phyloP scores from a whole-genome alignment of 768 basidiomycete genomes.

The Xerocomellus intermedius region DNA sequence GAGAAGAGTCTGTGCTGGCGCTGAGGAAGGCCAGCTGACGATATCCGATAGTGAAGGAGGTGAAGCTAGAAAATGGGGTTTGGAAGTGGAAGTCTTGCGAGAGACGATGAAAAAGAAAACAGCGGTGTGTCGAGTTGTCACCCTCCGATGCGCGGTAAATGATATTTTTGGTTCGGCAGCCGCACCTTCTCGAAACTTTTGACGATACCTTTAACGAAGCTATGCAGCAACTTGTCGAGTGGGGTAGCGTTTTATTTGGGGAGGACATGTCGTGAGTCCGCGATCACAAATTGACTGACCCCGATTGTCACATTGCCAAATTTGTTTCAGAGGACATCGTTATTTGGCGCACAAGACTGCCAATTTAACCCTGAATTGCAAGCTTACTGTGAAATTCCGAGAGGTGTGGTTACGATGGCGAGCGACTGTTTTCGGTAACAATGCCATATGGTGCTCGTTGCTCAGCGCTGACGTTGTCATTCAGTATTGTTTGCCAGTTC shows the following conservation, averaged over 20 bases:
- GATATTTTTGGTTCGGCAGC: conserved; percentile 38
- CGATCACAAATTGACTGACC: conserved; percentile 26
- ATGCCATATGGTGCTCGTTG: conserved; percentile 5
- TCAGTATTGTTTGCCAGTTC: conserved; percentile 29
- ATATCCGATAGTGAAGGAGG: conserved; percentile 51
- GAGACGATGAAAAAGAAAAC: conserved; percentile 57
- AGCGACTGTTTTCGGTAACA: conserved; percentile 57
- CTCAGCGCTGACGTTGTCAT: conserved; percentile 17
- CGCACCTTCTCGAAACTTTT: conserved; percentile 54
- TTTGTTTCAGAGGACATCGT: conserved; percentile 55
- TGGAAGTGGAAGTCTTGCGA: conserved; percentile 56
- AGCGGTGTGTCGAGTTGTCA: conserved; percentile 40
- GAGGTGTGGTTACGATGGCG: conserved; percentile 72
- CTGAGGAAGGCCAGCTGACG: conserved; percentile 26
- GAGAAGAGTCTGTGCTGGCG: conserved; percentile 60
- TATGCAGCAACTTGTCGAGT: conserved; percentile 70
- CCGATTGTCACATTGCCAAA: conserved; percentile 21
- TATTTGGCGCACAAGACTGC: conserved; percentile 75
- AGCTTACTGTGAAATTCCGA: conserved; percentile 61
- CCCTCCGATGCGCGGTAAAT: conserved; percentile 12
- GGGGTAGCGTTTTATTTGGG: conserved; percentile 68
- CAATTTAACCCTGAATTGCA: conserved; percentile 65
- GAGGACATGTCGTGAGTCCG: conserved; percentile 61
- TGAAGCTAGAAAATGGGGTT: conserved; percentile 77
- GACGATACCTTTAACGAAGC: conserved; percentile 79